phyloP scores from a whole-genome alignment of 2,329 filamentous ascomycete species.

The Botrytis deweyae region DNA sequence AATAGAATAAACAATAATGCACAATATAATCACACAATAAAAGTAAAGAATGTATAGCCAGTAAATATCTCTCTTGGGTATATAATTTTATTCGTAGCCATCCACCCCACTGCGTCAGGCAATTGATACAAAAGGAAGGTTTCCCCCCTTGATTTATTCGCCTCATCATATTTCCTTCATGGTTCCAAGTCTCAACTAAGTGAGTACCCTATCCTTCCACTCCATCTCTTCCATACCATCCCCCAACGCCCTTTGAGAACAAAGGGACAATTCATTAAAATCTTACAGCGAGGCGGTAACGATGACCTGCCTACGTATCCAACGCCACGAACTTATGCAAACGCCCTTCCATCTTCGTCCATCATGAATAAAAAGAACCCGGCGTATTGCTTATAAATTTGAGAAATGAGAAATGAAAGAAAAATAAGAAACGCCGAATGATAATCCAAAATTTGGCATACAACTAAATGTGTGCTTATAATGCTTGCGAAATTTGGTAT shows the following conservation, averaged over 20 bases:
- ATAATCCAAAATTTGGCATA: slow-evolving; percentile 19
- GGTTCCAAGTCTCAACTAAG: slow-evolving; percentile 6
- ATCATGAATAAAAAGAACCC: slow-evolving; percentile 16
- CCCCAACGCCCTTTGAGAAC: not conserved
- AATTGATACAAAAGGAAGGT: slow-evolving; percentile 15
- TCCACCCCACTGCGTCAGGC: not conserved
- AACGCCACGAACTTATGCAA: slow-evolving; percentile 24
- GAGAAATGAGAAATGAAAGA: not conserved
- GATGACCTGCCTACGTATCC: slow-evolving; percentile 22
- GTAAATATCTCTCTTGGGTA: slow-evolving; percentile 17
- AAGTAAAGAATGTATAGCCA: slow-evolving; percentile 8
- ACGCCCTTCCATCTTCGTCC: slow-evolving; percentile 22
- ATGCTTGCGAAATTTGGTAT: slow-evolving; percentile 22
- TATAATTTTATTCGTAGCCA: slow-evolving; percentile 20
- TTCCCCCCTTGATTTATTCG: not conserved
- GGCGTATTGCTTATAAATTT: slow-evolving; percentile 21
- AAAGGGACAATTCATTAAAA: slow-evolving; percentile 23
- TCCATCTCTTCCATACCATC: slow-evolving; percentile 9
- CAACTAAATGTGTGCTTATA: slow-evolving; percentile 19
- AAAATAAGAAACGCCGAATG: slow-evolving; percentile 15
- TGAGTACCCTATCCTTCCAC: not conserved
- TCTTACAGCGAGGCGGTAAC: slow-evolving; percentile 23
- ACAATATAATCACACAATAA: not conserved
- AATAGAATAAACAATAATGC: not conserved
- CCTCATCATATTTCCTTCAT: slow-evolving; percentile 8